Base-by-base conservation (phyloP, 2,329 filamentous ascomycete genomes). In the Diaporthe longicolla region DNA sequence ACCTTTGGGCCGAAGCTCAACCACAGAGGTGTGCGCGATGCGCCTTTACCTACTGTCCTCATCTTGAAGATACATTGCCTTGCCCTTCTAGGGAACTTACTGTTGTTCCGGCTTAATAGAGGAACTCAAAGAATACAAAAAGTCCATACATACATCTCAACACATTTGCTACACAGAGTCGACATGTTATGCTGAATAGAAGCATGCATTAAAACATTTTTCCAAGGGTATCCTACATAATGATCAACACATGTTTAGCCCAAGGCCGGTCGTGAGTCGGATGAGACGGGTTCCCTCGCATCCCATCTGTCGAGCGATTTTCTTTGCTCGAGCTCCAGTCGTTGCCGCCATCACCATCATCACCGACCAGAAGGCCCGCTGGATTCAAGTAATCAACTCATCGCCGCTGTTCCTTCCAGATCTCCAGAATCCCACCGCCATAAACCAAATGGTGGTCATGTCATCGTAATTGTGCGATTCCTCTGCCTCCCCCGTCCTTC, bases 171-270 rank as follows among this genome's bases (percentile, higher is more conserved):
- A 21, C 29, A 19, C 7, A 45, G 17, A 63, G 40, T n/a, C 37
- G 21, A 63, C 21, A 9, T 11, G 15, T 13, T 48, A 50, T 66
- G 26, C 29, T 40, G 48, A 61, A 61, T 24, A 35, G 29, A 50
- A 71, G 35, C 45, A 71, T 59, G 29, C 52, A 72, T 32, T 52
- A 73, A 66, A 57, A 29, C 58, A 37, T 11, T 54, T 54, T 54
- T 54, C 71, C 55, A 66, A 71, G 73, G 73, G 73, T 75, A 75
- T 75, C 73, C 73, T 73, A 71, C 65, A 71, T 70, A 66, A 70
- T 73, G 71, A 63, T 73, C 73, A 73, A 73, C 71, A 75, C 45
- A 75, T 73, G 70, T 52, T 65, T 72, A 59, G 54, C 55, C 26
- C 35, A 24, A 26, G 57, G 43, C 45, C 48, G 57, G 11, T 40